phyloP scores from a whole-genome alignment of 1,139 yeast genomes.

The Candida labiduridarum region DNA sequence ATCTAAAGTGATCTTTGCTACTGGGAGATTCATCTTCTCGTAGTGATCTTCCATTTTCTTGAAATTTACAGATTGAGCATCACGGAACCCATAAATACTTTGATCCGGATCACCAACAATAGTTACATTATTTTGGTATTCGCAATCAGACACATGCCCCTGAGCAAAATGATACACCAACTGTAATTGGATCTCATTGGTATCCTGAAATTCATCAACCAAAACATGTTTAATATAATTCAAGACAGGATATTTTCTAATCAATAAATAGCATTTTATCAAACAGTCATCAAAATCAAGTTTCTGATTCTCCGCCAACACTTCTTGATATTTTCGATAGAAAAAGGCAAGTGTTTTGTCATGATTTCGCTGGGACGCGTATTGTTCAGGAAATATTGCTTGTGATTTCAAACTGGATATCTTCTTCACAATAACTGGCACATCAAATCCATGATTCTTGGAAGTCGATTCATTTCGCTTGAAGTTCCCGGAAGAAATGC shows the following conservation, averaged over 20 bases:
- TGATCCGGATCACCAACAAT: slow-evolving; percentile 98
- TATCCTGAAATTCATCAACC: slow-evolving; percentile 95
- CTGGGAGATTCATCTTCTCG: slow-evolving; percentile 22
- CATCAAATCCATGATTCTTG: slow-evolving; percentile 34
- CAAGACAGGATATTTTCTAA: slow-evolving; percentile 49
- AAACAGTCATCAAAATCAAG: slow-evolving; percentile 88
- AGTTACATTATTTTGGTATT: slow-evolving; percentile 55
- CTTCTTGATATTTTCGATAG: slow-evolving; percentile 56
- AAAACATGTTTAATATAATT: slow-evolving; percentile 65
- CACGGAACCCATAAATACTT: slow-evolving; percentile 85
- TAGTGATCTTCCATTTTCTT: slow-evolving; percentile 55
- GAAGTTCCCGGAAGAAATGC: not conserved
- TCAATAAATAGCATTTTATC: slow-evolving; percentile 51
- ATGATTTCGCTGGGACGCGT: slow-evolving; percentile 13
- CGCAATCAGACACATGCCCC: slow-evolving; percentile 27
- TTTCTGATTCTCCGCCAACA: slow-evolving; percentile 41
- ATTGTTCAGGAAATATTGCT: slow-evolving; percentile 45
- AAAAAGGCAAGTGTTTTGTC: slow-evolving; percentile 30
- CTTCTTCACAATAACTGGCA: slow-evolving; percentile 39
- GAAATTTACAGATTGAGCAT: slow-evolving; percentile 75
- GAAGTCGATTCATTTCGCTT: slow-evolving; percentile 13
- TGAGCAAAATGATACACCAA: slow-evolving; percentile 63
- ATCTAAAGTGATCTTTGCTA: slow-evolving; percentile 46
- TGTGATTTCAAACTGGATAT: slow-evolving; percentile 58
- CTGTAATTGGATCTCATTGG: slow-evolving; percentile 73